Conservation (phyloP, 306 rosid genomes). For the Pueraria montana region DNA sequence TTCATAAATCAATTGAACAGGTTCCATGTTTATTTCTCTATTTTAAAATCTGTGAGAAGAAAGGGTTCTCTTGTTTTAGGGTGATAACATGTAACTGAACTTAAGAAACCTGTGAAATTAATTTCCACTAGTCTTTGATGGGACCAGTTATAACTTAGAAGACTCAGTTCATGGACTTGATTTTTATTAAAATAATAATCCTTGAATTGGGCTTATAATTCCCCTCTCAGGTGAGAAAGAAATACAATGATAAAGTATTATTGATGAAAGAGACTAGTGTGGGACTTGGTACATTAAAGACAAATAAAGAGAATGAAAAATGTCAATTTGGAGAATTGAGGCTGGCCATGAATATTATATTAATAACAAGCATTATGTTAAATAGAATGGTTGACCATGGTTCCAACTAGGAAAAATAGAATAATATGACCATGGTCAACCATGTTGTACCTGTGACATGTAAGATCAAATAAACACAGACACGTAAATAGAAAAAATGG, state of each 20-base stretch:
- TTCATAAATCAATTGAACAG: slow-evolving; percentile 57
- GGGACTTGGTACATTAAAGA: slow-evolving; percentile 30
- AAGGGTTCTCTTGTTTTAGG: slow-evolving; percentile 19
- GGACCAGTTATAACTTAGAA: slow-evolving; percentile 46
- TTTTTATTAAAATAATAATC: slow-evolving; percentile 7
- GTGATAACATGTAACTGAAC: slow-evolving; percentile 10
- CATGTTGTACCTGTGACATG: no score
- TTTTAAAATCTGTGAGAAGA: neutral
- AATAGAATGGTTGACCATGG: no score
- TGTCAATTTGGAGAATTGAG: no score
- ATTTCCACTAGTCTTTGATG: slow-evolving; percentile 38
- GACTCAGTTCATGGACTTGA: slow-evolving; percentile 41
- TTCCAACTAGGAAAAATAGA: no score
- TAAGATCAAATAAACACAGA: no score
- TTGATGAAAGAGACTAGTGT: slow-evolving; percentile 7
- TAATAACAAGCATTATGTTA: slow-evolving; percentile 10
- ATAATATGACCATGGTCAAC: no score
- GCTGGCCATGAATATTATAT: slow-evolving; percentile 34
- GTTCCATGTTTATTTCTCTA: slow-evolving; percentile 53
- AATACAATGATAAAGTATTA: slow-evolving; percentile 35
- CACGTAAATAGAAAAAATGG: no score
- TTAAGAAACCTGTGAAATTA: slow-evolving; percentile 30
- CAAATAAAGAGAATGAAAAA: slow-evolving; percentile 19
- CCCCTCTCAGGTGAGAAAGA: slow-evolving; percentile 36
- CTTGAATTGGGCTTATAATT: slow-evolving; percentile 2